Conservation (phyloP, 768 basidiomycete species). For the Lentinus brumalis region DNA sequence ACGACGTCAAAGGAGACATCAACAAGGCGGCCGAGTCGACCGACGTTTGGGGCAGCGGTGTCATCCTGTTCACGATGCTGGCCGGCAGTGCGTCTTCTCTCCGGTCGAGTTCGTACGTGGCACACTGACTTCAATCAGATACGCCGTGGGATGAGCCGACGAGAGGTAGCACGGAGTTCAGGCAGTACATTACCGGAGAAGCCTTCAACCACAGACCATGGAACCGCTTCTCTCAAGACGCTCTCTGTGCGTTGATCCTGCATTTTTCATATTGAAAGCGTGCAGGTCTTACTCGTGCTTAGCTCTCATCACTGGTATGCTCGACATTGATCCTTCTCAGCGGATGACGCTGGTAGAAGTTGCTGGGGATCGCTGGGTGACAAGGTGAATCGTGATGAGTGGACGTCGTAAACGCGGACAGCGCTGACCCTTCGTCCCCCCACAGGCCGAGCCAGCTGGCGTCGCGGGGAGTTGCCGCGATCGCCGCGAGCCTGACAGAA, state of each 20-base stretch:
- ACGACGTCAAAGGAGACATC: no score
- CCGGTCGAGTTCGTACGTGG: neutral
- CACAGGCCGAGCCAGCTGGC: constrained; percentile 72
- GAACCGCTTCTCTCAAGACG: constrained; percentile 59
- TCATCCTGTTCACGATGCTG: constrained; percentile 89
- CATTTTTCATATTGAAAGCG: neutral
- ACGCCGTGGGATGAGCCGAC: constrained; percentile 99
- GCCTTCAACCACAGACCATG: constrained; percentile 81
- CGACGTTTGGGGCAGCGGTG: constrained; percentile 95
- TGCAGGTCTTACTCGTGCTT: constrained; percentile 5
- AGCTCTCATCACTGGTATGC: constrained; percentile 76
- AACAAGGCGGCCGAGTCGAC: constrained; percentile 60
- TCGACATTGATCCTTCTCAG: constrained; percentile 67
- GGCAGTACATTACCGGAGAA: constrained; percentile 70
- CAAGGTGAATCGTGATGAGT: constrained; percentile 50
- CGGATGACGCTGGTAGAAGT: constrained; percentile 67
- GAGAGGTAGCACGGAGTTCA: constrained; percentile 72
- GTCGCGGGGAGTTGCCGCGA: constrained; percentile 45
- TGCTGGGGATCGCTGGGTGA: constrained; percentile 70
- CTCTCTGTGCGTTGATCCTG: constrained; percentile 57
- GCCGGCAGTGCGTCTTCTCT: constrained; percentile 72
- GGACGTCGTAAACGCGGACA: neutral
- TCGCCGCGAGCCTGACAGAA: constrained; percentile 74
- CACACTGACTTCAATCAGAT: constrained; percentile 47
- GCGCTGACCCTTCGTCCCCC: neutral